phyloP scores from a whole-genome alignment of 768 basidiomycete genomes.

The Tricholoma sp. region DNA sequence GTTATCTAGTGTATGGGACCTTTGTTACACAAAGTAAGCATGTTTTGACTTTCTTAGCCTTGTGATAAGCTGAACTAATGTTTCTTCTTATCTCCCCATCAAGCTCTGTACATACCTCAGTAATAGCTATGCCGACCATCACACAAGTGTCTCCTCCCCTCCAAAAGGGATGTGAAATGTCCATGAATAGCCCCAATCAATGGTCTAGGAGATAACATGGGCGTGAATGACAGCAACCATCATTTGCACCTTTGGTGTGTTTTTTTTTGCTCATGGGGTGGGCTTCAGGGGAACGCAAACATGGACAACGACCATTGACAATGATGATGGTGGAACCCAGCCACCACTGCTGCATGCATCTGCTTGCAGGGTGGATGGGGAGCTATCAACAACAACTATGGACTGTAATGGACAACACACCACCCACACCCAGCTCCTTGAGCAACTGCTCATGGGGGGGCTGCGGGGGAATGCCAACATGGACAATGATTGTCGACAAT shows the following conservation, averaged over 20 bases:
- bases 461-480: too few species aligned
- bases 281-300: too few species aligned
- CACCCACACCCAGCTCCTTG: too few species aligned
- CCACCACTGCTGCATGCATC: too few species aligned
- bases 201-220: not conserved
- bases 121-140: not conserved
- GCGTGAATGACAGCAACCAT: not conserved
- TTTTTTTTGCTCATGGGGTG: not conserved
- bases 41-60: not conserved
- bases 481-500: too few species aligned
- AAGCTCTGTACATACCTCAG: not conserved
- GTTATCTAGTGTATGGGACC: not conserved
- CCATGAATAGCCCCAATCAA: not conserved
- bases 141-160: not conserved
- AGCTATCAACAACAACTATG: too few species aligned
- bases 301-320: too few species aligned
- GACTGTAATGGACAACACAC: too few species aligned
- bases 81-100: not conserved
- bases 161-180: too few species aligned
- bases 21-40: not conserved
- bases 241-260: not conserved
- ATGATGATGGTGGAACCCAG: too few species aligned
- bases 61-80: not conserved
- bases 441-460: too few species aligned
- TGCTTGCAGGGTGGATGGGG: too few species aligned